Percentiles rank a stretch among this genome's conserved stretches.
phyloP scores from a whole-genome alignment of 495 filamentous ascomycete species.

The Neurospora tetraspora region DNA sequence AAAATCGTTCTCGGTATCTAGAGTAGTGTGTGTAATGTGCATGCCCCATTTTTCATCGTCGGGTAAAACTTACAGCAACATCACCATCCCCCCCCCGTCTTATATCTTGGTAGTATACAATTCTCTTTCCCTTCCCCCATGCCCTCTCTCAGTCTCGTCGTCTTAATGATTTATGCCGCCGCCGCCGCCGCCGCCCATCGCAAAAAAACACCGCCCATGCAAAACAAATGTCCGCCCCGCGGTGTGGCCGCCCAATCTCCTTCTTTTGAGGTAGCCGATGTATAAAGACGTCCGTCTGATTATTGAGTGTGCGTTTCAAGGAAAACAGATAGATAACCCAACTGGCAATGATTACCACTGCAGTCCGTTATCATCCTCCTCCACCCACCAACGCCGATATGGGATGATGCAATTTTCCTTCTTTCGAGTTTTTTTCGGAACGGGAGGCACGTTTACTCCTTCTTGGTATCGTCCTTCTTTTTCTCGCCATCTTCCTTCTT shows the following conservation, averaged over 20 bases:
- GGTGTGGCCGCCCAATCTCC: background rate
- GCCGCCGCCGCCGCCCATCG: background rate
- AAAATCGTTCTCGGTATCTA: background rate
- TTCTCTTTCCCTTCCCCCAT: background rate
- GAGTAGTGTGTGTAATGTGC: background rate
- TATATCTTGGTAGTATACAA: background rate
- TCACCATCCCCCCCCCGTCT: background rate
- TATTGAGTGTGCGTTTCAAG: background rate
- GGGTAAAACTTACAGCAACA: background rate
- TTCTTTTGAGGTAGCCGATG: background rate
- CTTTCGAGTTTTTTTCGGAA: background rate
- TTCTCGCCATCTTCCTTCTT: conserved; percentile 20
- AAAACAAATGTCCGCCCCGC: background rate
- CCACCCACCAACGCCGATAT: background rate
- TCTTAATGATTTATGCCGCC: background rate
- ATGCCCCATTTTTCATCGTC: background rate
- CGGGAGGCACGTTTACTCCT: conserved; percentile 3
- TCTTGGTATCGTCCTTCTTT: conserved; percentile 47
- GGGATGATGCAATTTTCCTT: background rate
- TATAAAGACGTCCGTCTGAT: background rate
- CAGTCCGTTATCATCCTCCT: background rate
- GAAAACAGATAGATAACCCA: background rate
- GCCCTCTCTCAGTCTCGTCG: background rate
- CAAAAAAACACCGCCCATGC: background rate
- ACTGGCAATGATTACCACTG: background rate